Evolutionary conservation across 2,329 filamentous ascomycete genomes (phyloP), one percentile per base, ranked within the genome.

Genomic region (Aspergillus spinulosporus): DNA sequence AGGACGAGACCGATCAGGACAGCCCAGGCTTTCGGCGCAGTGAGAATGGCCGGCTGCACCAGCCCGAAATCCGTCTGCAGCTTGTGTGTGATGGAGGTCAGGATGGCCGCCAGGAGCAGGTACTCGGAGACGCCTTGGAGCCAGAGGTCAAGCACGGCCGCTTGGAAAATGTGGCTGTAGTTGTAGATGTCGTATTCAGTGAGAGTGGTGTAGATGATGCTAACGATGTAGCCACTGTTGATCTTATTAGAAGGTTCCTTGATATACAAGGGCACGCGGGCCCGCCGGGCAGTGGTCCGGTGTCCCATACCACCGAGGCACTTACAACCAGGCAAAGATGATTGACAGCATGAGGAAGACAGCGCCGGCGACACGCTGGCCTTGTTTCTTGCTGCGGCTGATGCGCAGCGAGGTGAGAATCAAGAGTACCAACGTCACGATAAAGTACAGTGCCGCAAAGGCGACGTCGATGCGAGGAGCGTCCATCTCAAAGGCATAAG

Each of bases 381-480:
- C 42, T 15, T 34, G 14, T 12, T 28, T 28, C 21, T 47, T 52
- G 26, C 2, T 28, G 26, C 26, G 42, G 21, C 31, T 14, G 28
- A 21, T 14, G 11, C 26, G 32, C 11, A 3, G 8, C 3, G 39
- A 29, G 7, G 11, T 34, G 26, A 47, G 11, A 26, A 52, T 12
- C 7, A 46, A 45, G 0, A 52, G 34, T 4, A 39, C 50, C 0
- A 47, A 3, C 3, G 50, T 26, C 14, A 36, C 42, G n/a, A 52
- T 4, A 7, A 52, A 40, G n/a, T 29, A 52, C 15, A 52, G n/a
- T 1, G 50, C 50, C 11, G 44, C 7, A 28, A 52, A 52, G 12
- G 50, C 42, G 6, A 52, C 31, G 32, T 26, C 14, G 26, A 52
- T 12, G 12, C 50, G 42, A 4, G 50, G 15, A 9, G 5, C 7